Conservation (phyloP, 2,329 filamentous ascomycete genomes). For the Rhexocercosporidium sp. region DNA sequence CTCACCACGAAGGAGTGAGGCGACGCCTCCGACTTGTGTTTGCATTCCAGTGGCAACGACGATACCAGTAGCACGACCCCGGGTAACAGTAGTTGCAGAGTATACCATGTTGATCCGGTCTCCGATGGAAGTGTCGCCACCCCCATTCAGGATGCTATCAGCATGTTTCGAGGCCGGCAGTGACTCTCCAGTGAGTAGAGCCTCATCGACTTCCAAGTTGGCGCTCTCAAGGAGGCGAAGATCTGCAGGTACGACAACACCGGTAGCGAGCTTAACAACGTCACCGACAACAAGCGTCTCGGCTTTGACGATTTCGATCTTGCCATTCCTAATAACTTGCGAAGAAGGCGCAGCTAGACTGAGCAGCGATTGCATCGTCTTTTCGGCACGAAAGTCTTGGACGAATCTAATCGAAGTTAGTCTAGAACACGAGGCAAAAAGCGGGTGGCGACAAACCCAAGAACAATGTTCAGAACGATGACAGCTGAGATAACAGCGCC, state of each 20-base stretch:
- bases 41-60: constrained; percentile 74
- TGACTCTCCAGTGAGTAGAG: constrained; percentile 76
- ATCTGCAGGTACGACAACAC: constrained; percentile 74
- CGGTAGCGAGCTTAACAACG: constrained; percentile 64
- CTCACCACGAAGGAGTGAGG: constrained; percentile 68
- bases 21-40: constrained; percentile 78
- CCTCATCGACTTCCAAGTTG: constrained; percentile 79
- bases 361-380: constrained; percentile 62
- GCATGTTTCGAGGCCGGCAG: constrained; percentile 70
- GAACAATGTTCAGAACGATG: constrained; percentile 70
- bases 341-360: constrained; percentile 53
- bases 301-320: constrained; percentile 57
- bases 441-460: constrained; percentile 45
- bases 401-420: constrained; percentile 47
- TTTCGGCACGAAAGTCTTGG: constrained; percentile 66
- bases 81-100: constrained; percentile 73
- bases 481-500: constrained; percentile 67
- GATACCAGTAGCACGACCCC: constrained; percentile 71
- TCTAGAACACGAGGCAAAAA: background rate
- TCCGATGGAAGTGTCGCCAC: constrained; percentile 62
- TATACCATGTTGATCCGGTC: constrained; percentile 75
- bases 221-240: constrained; percentile 68
- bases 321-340: constrained; percentile 61
- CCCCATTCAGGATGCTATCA: constrained; percentile 55
- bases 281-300: constrained; percentile 69